A percentile compares a stretch with the other conserved stretches of the same genome.
Evolutionary conservation across 148 eudicot genomes (phyloP).

Genomic region (Vaccinium corymbosum): DNA sequence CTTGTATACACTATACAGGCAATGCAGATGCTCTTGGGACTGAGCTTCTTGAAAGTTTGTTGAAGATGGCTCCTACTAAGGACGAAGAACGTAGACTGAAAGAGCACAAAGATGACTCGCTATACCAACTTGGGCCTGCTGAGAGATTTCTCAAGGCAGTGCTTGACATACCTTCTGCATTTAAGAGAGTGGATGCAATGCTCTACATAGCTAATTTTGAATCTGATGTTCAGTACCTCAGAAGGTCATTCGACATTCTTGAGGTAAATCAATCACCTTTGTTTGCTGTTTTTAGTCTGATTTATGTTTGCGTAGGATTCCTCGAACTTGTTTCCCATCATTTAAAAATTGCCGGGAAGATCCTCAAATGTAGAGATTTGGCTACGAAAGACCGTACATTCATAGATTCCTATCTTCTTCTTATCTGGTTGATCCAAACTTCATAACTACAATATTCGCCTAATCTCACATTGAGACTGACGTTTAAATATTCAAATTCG

Average conservation of each 20-base stretch:
- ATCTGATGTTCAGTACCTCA: constrained; percentile 82
- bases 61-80: constrained; percentile 33
- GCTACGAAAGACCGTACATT: background rate
- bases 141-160: constrained; percentile 87
- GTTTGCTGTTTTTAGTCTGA: background rate
- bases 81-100: constrained; percentile 88
- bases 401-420: too few relatives aligned
- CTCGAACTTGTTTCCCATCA: background rate
- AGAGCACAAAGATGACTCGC: constrained; percentile 82
- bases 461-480: background rate
- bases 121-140: constrained; percentile 81
- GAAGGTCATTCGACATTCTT: constrained; percentile 74
- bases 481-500: background rate
- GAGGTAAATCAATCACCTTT: constrained; percentile 52
- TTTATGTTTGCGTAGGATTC: background rate
- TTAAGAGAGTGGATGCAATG: constrained; percentile 59
- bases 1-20: constrained; percentile 55
- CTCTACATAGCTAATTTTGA: constrained; percentile 52
- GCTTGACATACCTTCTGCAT: constrained; percentile 82
- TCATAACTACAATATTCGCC: background rate
- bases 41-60: constrained; percentile 62
- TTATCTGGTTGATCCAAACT: background rate
- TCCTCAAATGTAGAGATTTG: background rate
- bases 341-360: background rate
- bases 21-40: constrained; percentile 79